A percentile compares a stretch with the other conserved stretches of the same genome.
These are phyloP conservation scores for Colletotrichum spinosum DNA, from an alignment of 2,329 filamentous ascomycete genomes.

Conservation along the genomic window DNA sequence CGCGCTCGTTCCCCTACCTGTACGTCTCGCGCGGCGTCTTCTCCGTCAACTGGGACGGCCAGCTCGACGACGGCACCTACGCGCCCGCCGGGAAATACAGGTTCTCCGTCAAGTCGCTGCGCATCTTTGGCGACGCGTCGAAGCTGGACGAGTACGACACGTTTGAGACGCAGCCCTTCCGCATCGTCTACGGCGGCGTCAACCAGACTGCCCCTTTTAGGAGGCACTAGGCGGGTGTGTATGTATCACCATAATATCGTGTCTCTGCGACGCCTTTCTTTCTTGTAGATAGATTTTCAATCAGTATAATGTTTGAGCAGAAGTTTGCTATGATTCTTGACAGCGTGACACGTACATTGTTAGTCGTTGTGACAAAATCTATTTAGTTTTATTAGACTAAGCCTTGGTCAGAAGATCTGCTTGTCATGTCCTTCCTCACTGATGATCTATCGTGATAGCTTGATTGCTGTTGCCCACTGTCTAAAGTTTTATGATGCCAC, in stretches of 20 bases:
- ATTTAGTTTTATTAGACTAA: too few relatives aligned
- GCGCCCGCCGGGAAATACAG: conserved; percentile 63
- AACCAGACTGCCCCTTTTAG: conserved; percentile 25
- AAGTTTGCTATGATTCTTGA: too few relatives aligned
- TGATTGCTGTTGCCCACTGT: too few relatives aligned
- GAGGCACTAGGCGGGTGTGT: conserved; percentile 5
- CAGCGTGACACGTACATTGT: too few relatives aligned
- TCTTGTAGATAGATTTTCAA: conserved; percentile 24
- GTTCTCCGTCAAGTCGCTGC: conserved; percentile 60
- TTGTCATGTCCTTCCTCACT: too few relatives aligned
- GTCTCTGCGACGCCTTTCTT: conserved; percentile 10
- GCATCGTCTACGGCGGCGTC: conserved; percentile 53
- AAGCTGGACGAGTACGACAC: conserved; percentile 60
- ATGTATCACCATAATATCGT: conserved; percentile 3
- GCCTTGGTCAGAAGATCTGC: too few relatives aligned
- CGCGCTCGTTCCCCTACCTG: conserved; percentile 53
- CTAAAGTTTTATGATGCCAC: too few relatives aligned
- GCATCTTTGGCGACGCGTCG: conserved; percentile 61
- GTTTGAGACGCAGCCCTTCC: conserved; percentile 54
- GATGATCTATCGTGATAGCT: too few relatives aligned
- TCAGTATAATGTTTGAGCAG: conserved; percentile 11
- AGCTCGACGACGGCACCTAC: conserved; percentile 58
- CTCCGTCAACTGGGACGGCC: conserved; percentile 56
- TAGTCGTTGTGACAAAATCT: too few relatives aligned
- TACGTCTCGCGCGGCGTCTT: conserved; percentile 47